These are phyloP conservation scores for Artemisia argyi DNA, from an alignment of 129 eudicot genomes.

Conservation along the genomic window DNA sequence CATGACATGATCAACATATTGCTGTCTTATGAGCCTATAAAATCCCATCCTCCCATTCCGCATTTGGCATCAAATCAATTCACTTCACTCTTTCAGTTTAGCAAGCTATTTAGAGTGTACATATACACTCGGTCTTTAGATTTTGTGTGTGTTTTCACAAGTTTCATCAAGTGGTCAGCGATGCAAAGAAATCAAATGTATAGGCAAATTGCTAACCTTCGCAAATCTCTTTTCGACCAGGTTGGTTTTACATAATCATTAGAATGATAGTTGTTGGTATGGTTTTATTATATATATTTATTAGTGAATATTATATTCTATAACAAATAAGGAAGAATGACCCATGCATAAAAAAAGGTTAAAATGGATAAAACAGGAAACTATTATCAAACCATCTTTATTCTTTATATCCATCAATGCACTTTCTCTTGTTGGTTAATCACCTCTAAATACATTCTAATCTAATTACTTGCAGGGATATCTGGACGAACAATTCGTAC, in stretches of 20 bases:
- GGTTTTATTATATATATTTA: neutral
- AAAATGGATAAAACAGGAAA: too few species aligned
- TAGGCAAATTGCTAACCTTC: constrained; percentile 61
- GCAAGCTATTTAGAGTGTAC: neutral
- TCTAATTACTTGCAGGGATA: constrained; percentile 51
- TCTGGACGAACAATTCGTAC: constrained; percentile 79
- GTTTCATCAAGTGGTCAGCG: neutral
- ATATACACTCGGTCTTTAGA: neutral
- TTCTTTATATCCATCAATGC: neutral
- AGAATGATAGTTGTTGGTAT: neutral
- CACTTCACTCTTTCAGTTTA: neutral
- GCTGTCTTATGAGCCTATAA: constrained; percentile 27
- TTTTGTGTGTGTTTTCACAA: neutral
- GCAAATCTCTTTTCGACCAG: constrained; percentile 78
- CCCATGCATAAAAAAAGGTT: neutral
- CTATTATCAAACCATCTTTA: neutral
- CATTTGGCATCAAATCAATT: constrained; percentile 20
- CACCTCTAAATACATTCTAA: neutral
- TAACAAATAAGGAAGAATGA: neutral
- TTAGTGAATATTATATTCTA: neutral
- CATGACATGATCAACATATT: constrained; percentile 16
- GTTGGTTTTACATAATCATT: constrained; percentile 26
- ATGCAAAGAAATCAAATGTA: constrained; percentile 63
- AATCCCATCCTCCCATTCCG: constrained; percentile 28
- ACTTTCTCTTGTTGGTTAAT: neutral